Conservation (phyloP, 2,329 filamentous ascomycete species). For the Pseudopyrenochaeta lycopersici region DNA sequence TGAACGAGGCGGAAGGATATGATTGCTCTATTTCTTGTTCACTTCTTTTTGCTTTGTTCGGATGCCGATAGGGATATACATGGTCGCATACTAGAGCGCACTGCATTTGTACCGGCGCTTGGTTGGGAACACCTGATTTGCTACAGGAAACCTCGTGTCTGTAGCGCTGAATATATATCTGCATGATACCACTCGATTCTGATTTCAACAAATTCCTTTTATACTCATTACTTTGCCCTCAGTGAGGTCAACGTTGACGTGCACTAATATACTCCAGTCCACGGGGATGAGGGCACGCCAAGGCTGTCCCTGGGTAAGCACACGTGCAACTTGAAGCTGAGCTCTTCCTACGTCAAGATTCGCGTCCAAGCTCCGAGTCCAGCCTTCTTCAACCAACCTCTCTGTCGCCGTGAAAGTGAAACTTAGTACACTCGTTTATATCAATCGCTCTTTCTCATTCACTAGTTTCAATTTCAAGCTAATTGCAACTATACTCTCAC, state of each 20-base stretch:
- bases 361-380: constrained; percentile 6
- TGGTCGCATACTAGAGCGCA: neutral
- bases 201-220: neutral
- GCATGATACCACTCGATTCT: neutral
- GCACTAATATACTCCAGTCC: neutral
- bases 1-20: constrained; percentile 45
- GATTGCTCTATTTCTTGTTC: constrained; percentile 1
- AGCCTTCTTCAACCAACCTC: neutral
- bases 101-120: neutral
- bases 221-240: neutral
- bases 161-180: too few species aligned
- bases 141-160: neutral
- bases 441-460: neutral
- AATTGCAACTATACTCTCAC: neutral
- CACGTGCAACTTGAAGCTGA: neutral
- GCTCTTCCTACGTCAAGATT: constrained; percentile 1
- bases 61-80: neutral
- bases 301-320: constrained; percentile 20
- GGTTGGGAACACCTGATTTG: neutral
- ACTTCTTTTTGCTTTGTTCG: neutral
- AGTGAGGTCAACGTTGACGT: neutral
- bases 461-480: neutral
- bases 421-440: neutral
- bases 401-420: too few species aligned
- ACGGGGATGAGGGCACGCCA: neutral